Percentiles rank a stretch among this genome's conserved stretches.
These are phyloP conservation scores for Spergularia azorica DNA, from an alignment of 179 eudicot genomes.

Conservation along the genomic window DNA sequence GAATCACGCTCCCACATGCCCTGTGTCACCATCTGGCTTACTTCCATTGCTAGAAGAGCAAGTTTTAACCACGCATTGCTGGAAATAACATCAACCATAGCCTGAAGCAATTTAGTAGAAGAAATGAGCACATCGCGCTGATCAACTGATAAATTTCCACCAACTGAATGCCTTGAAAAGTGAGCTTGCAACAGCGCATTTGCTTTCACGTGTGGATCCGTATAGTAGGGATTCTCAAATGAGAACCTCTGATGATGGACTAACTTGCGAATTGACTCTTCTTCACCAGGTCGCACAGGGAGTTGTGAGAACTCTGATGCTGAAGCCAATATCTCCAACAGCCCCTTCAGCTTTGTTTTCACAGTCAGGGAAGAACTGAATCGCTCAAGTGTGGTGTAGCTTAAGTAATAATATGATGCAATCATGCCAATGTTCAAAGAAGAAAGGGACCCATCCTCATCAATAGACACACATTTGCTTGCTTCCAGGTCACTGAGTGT, in stretches of 20 bases:
- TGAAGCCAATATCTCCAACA: conserved; percentile 78
- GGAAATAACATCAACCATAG: conserved; percentile 89
- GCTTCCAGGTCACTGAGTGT: conserved; percentile 78
- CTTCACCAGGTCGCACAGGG: conserved; percentile 89
- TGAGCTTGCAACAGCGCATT: conserved; percentile 79
- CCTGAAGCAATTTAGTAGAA: conserved; percentile 66
- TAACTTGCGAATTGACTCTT: conserved; percentile 71
- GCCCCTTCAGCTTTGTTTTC: conserved; percentile 86
- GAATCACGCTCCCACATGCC: conserved; percentile 99
- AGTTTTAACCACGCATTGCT: conserved; percentile 91
- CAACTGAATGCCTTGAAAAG: conserved; percentile 78
- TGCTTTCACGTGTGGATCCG: conserved; percentile 89
- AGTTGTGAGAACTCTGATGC: conserved; percentile 84
- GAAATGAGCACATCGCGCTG: conserved; percentile 66
- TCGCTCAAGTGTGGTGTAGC: conserved; percentile 92
- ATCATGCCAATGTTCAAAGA: conserved; percentile 92
- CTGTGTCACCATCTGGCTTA: conserved; percentile 96
- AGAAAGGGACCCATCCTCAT: conserved; percentile 73
- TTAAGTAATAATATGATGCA: conserved; percentile 88
- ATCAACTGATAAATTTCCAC: conserved; percentile 73
- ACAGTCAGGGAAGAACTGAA: conserved; percentile 84
- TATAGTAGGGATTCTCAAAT: conserved; percentile 71
- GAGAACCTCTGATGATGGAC: conserved; percentile 85
- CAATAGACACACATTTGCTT: conserved; percentile 84
- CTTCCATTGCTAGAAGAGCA: conserved; percentile 93